Evolutionary conservation across 1,284 basidiomycete genomes (phyloP).

Genomic region (Mycosarcoma maydis): DNA sequence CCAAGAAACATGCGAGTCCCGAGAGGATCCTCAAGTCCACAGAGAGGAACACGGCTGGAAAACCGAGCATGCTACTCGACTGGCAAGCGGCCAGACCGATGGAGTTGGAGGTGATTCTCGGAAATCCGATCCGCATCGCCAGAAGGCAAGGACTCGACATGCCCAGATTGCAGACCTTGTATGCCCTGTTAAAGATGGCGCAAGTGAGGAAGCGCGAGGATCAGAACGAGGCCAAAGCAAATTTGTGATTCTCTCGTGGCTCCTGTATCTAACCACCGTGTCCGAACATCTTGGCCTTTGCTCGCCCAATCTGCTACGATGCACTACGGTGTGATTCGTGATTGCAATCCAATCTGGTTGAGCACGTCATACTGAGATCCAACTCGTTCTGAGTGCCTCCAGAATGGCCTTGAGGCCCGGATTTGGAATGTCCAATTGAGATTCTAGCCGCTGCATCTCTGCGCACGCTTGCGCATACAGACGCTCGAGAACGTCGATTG

Average conservation of each 20-base stretch:
- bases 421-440: conserved; percentile 30
- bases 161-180: conserved; percentile 68
- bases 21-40: conserved; percentile 67
- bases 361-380: conserved; percentile 15
- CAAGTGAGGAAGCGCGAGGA: conserved; percentile 55
- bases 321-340: too few species aligned
- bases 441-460: conserved; percentile 49
- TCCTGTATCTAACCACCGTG: too few species aligned
- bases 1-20: conserved; percentile 65
- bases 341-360: background rate
- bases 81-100: conserved; percentile 67
- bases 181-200: conserved; percentile 68
- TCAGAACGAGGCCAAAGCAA: conserved; percentile 6
- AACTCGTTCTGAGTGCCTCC: conserved; percentile 41
- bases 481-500: conserved; percentile 51
- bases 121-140: conserved; percentile 66
- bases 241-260: too few species aligned
- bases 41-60: conserved; percentile 67
- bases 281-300: too few species aligned
- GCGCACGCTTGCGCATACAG: conserved; percentile 49
- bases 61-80: conserved; percentile 69
- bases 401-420: conserved; percentile 46
- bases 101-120: conserved; percentile 68
- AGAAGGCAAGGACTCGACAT: conserved; percentile 66
- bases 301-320: too few species aligned